Base-by-base conservation (phyloP, 495 filamentous ascomycete species). In the Beverwykella pulmonaria region DNA sequence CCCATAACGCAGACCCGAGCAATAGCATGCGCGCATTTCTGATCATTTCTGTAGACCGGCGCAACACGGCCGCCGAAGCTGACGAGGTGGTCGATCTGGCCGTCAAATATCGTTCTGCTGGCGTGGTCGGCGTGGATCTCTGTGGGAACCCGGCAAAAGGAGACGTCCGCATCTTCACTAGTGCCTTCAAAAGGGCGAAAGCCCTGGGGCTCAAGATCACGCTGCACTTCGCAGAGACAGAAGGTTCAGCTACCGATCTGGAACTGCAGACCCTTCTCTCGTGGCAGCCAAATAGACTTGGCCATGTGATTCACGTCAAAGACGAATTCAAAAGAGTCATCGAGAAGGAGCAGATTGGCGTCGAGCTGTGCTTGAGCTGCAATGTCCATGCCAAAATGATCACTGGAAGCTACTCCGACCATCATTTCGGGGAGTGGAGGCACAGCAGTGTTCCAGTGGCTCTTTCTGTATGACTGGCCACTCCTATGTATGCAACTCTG, bases 331-430 rank as follows among this genome's bases (percentile, higher is more conserved):
- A 82, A 66, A 60, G 75, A 48, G 80, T 84, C 71, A 88, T 93
- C 63, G 71, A 76, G 6, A 67, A 69, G 36, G 79, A 80, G 20
- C 71, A 75, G 8, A 69, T 92, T 15, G 88, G 87, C 5, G 69
- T 96, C 25, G 92, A 96, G 76, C 67, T 95, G 50, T 93, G 90
- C 57, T 77, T 94, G 67, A 89, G 85, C 53, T 93, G 91, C 74
- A 93, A 94, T 75, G 89, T 94, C 17, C 84, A 88, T 69, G 88
- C 88, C 2, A 85, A 86, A 68, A 84, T 95, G 85, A 86, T 88
- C 59, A 71, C 78, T 8, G 90, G 90, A 0, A 84, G 84, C 2
- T 89, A 88, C 72, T 73, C 80, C 48, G 84, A 85, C 61, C 89
- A 91, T 79, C 90, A 92, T 80, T 90, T 92, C 74, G 84, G 85